Evolutionary conservation across 2,329 filamentous ascomycete genomes (phyloP).

Genomic region (Neofusicoccum kwambonambiense): DNA sequence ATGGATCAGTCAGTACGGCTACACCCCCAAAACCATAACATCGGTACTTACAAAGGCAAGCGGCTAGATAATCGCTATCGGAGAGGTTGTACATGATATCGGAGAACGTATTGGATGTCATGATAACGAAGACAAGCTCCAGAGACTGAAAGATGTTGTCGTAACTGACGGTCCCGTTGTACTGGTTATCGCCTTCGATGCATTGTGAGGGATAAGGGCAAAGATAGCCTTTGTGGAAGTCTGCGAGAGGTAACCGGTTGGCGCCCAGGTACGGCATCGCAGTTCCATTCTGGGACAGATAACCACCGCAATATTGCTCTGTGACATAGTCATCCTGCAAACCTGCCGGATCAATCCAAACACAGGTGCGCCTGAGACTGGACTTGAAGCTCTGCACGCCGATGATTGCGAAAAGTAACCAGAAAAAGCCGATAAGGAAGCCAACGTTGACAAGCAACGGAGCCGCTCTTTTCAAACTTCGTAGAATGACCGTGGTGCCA

Average conservation of each 20-base stretch:
- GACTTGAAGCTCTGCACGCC: constrained; percentile 87
- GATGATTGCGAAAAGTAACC: constrained; percentile 94
- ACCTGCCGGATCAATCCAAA: constrained; percentile 52
- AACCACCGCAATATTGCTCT: constrained; percentile 83
- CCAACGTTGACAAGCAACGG: constrained; percentile 89
- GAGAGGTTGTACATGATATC: constrained; percentile 93
- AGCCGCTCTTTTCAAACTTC: constrained; percentile 92
- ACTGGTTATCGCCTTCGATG: constrained; percentile 75
- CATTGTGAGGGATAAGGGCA: constrained; percentile 84
- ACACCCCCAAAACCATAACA: neutral
- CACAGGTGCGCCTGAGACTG: constrained; percentile 49
- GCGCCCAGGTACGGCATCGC: constrained; percentile 66
- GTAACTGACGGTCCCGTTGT: constrained; percentile 84
- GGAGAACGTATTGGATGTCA: constrained; percentile 96
- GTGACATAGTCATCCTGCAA: constrained; percentile 56
- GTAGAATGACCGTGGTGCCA: constrained; percentile 89
- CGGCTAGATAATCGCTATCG: constrained; percentile 84
- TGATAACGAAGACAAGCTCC: constrained; percentile 94
- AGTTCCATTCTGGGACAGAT: constrained; percentile 60
- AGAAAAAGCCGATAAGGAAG: constrained; percentile 94
- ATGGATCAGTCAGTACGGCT: constrained; percentile 52
- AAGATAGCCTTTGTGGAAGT: constrained; percentile 74
- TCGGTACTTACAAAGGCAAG: constrained; percentile 32
- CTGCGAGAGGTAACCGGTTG: constrained; percentile 52
- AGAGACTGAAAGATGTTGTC: constrained; percentile 92